A percentile compares a stretch with the other conserved stretches of the same genome.
These are phyloP conservation scores for Neofusicoccum sp. DNA, from an alignment of 2,329 filamentous ascomycete genomes.

Conservation along the genomic window DNA sequence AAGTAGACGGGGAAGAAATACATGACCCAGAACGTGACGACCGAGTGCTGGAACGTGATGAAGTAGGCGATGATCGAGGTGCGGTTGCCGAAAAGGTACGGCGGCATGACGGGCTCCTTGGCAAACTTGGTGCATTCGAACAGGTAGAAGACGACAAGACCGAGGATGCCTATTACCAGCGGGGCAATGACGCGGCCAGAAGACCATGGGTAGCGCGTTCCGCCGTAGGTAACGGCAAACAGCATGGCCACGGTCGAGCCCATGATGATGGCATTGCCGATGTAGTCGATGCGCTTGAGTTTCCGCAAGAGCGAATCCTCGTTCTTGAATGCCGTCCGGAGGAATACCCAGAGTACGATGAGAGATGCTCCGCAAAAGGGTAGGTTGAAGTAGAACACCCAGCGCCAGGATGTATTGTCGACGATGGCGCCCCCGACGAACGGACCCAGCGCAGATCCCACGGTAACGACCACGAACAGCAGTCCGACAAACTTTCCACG, in stretches of 20 bases:
- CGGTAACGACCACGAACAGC: slow-evolving; percentile 26
- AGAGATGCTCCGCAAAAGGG: slow-evolving; percentile 31
- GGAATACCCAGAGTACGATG: slow-evolving; percentile 28
- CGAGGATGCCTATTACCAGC: slow-evolving; percentile 44
- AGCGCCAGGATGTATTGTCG: slow-evolving; percentile 42
- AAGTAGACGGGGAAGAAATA: slow-evolving; percentile 50
- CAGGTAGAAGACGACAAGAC: slow-evolving; percentile 37
- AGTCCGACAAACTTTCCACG: slow-evolving; percentile 41
- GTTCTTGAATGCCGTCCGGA: slow-evolving; percentile 40
- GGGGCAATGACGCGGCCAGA: slow-evolving; percentile 41
- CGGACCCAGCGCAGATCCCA: slow-evolving; percentile 30
- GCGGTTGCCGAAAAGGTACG: slow-evolving; percentile 45
- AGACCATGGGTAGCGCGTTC: slow-evolving; percentile 44
- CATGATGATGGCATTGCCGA: slow-evolving; percentile 46
- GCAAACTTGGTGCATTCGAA: slow-evolving; percentile 39
- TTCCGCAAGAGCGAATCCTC: slow-evolving; percentile 22
- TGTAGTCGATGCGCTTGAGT: slow-evolving; percentile 39
- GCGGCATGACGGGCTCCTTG: slow-evolving; percentile 40
- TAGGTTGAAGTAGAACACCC: slow-evolving; percentile 46
- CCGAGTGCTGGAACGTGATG: slow-evolving; percentile 38
- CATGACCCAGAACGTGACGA: slow-evolving; percentile 37
- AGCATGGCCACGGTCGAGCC: slow-evolving; percentile 42
- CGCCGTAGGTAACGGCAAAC: slow-evolving; percentile 46
- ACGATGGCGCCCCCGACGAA: slow-evolving; percentile 33
- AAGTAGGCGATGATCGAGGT: slow-evolving; percentile 36